Base-by-base conservation (phyloP, 2,329 filamentous ascomycete genomes). In the Hysterium pulicare region DNA sequence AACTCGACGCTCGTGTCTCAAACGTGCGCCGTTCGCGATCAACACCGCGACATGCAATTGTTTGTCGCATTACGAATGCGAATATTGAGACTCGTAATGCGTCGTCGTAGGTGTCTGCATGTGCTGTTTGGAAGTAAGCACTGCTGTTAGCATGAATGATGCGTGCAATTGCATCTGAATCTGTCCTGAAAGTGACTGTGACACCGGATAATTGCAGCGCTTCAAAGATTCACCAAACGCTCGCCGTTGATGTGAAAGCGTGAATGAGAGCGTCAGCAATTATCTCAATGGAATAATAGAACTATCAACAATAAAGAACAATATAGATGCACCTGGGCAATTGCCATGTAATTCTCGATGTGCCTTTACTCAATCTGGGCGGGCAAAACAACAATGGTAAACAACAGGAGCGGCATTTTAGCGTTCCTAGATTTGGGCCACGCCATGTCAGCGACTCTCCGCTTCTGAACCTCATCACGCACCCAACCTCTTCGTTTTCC, bases 401-500 rank as follows among this genome's bases (percentile, higher is more conserved):
- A 30, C 30, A 39, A 39, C 37, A 39, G 24, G 24, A 21, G 17
- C 17, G 6, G 15, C 17, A 15, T 33, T 33, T 34, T 34, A 34
- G 32, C 32, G 32, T 34, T 34, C 32, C 32, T 34, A 19, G 32
- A 15, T 3, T 16, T 19, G n/a, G n/a, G 32, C 32, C 32, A 34
- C 17, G 32, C 32, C 13, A 38, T 26, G n/a, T 37, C 34, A 37
- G 9, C 35, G 24, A 9, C 28, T n/a, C 28, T 16, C 34, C 34
- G 5, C 34, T 7, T 22, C 20, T 8, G 13, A 13, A 39, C 33
- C 44, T 38, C 49, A 46, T 40, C 32, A 19, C 22, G 35, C 40
- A 38, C 47, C 44, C 45, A 34, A 43, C 32, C 45, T 43, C 38
- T 42, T 37, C 21, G 40, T 32, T 45, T 48, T 44, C 37, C 46